These are phyloP conservation scores for Hanseniaspora meyeri DNA, from an alignment of 805 yeast genomes.

Conservation along the genomic window DNA sequence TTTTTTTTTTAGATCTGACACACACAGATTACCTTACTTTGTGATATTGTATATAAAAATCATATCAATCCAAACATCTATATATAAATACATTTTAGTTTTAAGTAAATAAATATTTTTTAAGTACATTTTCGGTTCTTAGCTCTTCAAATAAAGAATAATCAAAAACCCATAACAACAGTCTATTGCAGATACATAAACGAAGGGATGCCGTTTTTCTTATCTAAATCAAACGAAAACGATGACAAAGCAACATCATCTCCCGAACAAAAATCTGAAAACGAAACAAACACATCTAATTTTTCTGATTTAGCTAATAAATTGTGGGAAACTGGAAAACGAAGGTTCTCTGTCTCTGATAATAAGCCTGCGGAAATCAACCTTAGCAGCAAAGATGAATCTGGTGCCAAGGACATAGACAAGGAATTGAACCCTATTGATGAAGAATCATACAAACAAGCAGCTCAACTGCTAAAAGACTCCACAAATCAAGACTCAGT, in stretches of 20 bases:
- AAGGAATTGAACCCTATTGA: neutral
- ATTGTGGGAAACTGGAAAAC: conserved; percentile 7
- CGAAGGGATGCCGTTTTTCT: neutral
- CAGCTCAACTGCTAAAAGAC: conserved; percentile 2
- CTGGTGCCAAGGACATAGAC: neutral
- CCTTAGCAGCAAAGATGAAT: neutral
- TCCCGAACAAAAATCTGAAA: neutral
- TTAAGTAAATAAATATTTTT: no score
- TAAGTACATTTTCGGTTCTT: no score
- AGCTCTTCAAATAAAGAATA: no score
- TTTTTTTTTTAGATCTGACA: no score
- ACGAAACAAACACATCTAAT: neutral
- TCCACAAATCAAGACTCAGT: conserved; percentile 4
- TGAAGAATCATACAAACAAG: conserved; percentile 8
- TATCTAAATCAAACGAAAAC: neutral
- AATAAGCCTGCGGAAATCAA: no score
- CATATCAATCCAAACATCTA: no score
- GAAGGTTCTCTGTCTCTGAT: conserved; percentile 5
- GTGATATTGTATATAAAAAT: no score
- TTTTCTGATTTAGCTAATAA: neutral
- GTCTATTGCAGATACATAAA: no score
- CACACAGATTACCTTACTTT: no score
- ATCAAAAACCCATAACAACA: no score
- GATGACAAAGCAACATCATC: neutral
- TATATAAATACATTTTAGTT: no score